Percentiles rank a stretch among this genome's conserved stretches.
phyloP scores from a whole-genome alignment of 345 rosid species.

The Dipteronia dyeriana region DNA sequence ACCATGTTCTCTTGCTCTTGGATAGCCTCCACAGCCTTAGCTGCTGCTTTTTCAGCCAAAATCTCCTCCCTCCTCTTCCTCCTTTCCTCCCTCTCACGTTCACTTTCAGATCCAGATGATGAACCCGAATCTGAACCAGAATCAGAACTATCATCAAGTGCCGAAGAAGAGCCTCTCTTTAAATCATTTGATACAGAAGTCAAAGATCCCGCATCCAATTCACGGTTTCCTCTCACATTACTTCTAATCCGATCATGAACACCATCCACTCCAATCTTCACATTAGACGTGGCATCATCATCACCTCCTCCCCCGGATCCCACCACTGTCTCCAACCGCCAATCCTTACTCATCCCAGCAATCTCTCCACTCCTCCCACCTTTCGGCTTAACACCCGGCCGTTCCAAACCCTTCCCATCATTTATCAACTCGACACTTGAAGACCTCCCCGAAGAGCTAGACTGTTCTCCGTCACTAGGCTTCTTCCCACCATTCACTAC shows the following conservation, averaged over 20 bases:
- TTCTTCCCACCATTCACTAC: conserved; percentile 44
- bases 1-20: conserved; percentile 83
- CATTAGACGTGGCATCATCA: conserved; percentile 33
- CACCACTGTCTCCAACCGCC: conserved; percentile 25
- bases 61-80: conserved; percentile 65
- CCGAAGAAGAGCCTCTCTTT: conserved; percentile 36
- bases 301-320: conserved; percentile 30
- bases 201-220: conserved; percentile 28
- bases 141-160: conserved; percentile 50
- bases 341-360: conserved; percentile 34
- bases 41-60: conserved; percentile 77
- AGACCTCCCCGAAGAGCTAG: conserved; percentile 51
- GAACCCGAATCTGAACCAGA: conserved; percentile 65
- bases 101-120: conserved; percentile 80
- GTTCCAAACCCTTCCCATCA: conserved; percentile 35
- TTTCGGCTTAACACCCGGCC: conserved; percentile 28
- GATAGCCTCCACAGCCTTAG: conserved; percentile 71
- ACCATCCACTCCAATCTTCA: conserved; percentile 33
- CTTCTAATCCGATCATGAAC: conserved; percentile 35
- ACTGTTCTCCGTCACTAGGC: conserved; percentile 51
- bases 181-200: conserved; percentile 43
- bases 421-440: conserved; percentile 43
- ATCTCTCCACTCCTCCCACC: conserved; percentile 36
- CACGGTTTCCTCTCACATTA: conserved; percentile 40
- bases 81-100: conserved; percentile 77